Base-by-base conservation (phyloP, 1,139 yeast species). In the Suhomyces maxii region DNA sequence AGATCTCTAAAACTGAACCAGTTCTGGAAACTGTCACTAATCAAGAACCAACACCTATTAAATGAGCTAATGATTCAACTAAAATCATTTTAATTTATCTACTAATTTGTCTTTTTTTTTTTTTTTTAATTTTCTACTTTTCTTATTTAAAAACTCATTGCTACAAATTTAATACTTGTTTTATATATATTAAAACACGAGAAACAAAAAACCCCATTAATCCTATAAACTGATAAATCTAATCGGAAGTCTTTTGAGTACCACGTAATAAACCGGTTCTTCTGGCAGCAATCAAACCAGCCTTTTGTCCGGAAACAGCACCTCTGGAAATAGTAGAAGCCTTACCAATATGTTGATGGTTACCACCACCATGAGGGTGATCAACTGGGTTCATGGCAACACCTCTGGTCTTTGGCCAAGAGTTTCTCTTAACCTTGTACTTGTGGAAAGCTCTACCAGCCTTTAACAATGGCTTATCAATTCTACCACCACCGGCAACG, bases 311-410 rank as follows among this genome's bases (percentile, higher is more conserved):
- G 70, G 99, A 82, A 76, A 93, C 99, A 68, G 99, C 98, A 79
- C 96, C 96, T 88, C 99, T 90, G 67, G 97, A 86, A 71, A 93
- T 93, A 73, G 99, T 93, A 69, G 99, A 93, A 74, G 99, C 99
- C 87, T 93, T 93, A 91, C 99, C 98, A 85, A 93, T 93, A 80
- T 93, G 99, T 85, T 93, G 99, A 82, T 93, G 99, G 97, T 93
- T 93, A 93, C 99, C 99, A 91, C 99, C 99, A 88, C 99, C 99
- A 79, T 91, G 98, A 77, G 98, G 98, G 84, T 91, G 98, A 78
- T 91, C 98, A 75, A 91, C 98, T 79, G 98, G 98, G 83, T 90
- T 59, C 97, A 90, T 90, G 76, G 97, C 97, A 76, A 90, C 97
- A 90, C 97, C 98, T 83, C 97, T 89, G 73, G 97, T 91, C 88